Base-by-base conservation (phyloP, 495 filamentous ascomycete species). In the Penicillium pancosmium region DNA sequence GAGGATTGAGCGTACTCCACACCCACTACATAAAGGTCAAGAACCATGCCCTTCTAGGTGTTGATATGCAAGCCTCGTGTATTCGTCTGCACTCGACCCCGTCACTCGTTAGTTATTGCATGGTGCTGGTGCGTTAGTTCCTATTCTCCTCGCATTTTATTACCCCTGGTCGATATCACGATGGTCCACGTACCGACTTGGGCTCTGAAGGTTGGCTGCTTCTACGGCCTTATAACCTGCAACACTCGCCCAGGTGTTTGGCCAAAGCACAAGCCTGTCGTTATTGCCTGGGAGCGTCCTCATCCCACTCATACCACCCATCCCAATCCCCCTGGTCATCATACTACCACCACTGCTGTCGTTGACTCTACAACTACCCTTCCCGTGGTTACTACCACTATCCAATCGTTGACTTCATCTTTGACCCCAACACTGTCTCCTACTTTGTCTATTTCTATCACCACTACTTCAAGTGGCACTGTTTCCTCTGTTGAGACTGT, bases 141-240 rank as follows among this genome's bases (percentile, higher is more conserved):
- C 62, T 46, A 41, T 66, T 61, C 41, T 57, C 55, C 51, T 52
- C 21, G 7, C 50, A 21, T 35, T 43, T 50, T 51, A 15, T 53
- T 60, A 47, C 56, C 54, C 57, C 54, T 63, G 60, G 68, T 23
- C 67, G 38, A 23, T 44, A 67, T 72, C 59, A 55, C 58, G 60
- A 72, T 76, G 73, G 57, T 67, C 49, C 61, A 65, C 31, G 38
- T 68, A 43, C 69, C 68, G 38, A 54, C 56, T 36, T 71, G 67
- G 62, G 59, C 67, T 41, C 41, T 74, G 33, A 55, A 67, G 59
- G 35, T 66, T 18, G 66, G 62, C 27, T 74, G 73, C 48, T 76
- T 63, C 66, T 70, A 67, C 38, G 73, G 68, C 34, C 59, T 76
- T 72, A 70, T 76, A 73, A 74, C 70, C 41, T 76, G 73, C 70